Evolutionary conservation across 1,284 basidiomycete genomes (phyloP), one percentile per base, ranked within the genome.

Genomic region (Sutorius eximius): DNA sequence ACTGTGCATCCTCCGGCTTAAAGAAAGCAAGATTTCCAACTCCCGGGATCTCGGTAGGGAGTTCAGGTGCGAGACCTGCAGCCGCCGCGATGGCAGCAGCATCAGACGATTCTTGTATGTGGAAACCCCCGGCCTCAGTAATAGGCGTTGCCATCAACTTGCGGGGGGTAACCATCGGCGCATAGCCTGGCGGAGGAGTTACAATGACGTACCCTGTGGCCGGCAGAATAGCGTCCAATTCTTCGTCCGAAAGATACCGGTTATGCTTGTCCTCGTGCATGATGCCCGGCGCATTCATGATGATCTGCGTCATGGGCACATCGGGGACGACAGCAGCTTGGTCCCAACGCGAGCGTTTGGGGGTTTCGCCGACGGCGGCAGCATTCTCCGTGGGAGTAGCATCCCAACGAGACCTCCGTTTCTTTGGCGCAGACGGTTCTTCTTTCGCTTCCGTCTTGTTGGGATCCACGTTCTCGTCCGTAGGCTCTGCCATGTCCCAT

Each of bases 21-120:
- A 99, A 95, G 77, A 98, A 99, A 7, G 95, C 93, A 33, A 99
- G 83, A 64, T 91, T 94, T 33, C 97, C 97, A 40, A 99, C 95
- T 41, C 97, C 97, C 40, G 95, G 95, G 61, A 99, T 98, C 72
- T 99, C 96, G 2, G 96, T 99, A n/a, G 96, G 95, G 27, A 99
- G 77, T 60, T 97, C 94, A 5, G 95, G 92, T 15, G 92, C 90
- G 41, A 98, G 91, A 56, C 94, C 93, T 0, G 92, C 91, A 0
- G 94, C 95, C 1, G 91, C 90, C 0, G 93, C 88, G 0, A 85
- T 82, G 11, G 89, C 87, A 6, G 91, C 89, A 3, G 94, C 92
- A 62, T 95, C 91, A 6, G 91, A 90, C 57, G 95, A 88, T 59
- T 98, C 95, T 74, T 96, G 93, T 63, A 98, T 97, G 66, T 96